Evolutionary conservation across 345 rosid genomes (phyloP).

Genomic region (Pseudoturritis turrita): DNA sequence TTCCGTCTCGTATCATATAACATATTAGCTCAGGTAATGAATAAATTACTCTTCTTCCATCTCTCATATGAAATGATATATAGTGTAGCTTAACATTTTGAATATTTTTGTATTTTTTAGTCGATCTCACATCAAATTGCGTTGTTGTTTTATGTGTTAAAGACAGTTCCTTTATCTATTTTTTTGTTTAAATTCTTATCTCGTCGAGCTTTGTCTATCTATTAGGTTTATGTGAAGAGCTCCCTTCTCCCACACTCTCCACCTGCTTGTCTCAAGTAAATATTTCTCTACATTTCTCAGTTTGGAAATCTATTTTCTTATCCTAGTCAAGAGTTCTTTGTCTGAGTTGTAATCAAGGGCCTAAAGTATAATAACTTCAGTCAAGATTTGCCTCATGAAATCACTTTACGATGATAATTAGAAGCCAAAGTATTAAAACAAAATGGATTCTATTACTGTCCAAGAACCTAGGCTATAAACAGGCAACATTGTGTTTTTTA

Average conservation of each 20-base stretch:
- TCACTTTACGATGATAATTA: neutral
- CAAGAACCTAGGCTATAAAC: neutral
- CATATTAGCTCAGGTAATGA: conserved; percentile 63
- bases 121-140: neutral
- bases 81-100: neutral
- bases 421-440: neutral
- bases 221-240: conserved; percentile 77
- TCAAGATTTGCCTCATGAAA: neutral
- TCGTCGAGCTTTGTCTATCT: neutral
- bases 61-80: neutral
- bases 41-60: neutral
- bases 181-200: neutral
- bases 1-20: conserved; percentile 65
- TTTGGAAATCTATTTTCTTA: neutral
- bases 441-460: neutral
- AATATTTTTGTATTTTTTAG: neutral
- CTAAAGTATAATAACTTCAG: neutral
- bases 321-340: neutral
- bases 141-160: neutral
- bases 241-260: conserved; percentile 75
- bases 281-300: neutral
- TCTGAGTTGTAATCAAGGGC: neutral
- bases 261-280: conserved; percentile 73
- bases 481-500: neutral
- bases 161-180: neutral